Percentiles rank a stretch among this genome's conserved stretches.
Conservation (phyloP, 2,329 filamentous ascomycete genomes). For the Scorias spongiosa region DNA sequence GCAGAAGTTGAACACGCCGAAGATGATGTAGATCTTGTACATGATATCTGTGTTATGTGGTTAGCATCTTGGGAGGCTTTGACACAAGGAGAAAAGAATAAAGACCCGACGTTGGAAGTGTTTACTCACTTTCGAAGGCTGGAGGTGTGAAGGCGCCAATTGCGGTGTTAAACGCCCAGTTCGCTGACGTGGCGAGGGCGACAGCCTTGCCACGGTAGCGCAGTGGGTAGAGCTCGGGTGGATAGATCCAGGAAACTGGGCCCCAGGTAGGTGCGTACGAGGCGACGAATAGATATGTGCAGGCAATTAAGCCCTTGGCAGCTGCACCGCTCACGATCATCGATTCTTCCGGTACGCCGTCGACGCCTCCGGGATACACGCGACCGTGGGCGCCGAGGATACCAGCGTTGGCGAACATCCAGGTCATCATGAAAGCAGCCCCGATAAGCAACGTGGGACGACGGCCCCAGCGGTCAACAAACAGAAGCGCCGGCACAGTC, state of each 20-base stretch:
- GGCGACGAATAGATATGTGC: constrained; percentile 57
- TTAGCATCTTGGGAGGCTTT: constrained; percentile 17
- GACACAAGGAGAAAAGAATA: background rate
- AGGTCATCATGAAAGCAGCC: constrained; percentile 46
- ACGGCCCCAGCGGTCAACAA: constrained; percentile 61
- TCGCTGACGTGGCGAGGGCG: constrained; percentile 43
- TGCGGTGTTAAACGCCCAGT: constrained; percentile 45
- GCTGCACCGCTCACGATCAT: constrained; percentile 24
- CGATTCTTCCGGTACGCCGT: constrained; percentile 25
- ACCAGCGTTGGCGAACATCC: constrained; percentile 47
- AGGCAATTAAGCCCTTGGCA: constrained; percentile 36
- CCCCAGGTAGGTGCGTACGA: constrained; percentile 49
- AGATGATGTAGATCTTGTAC: constrained; percentile 54
- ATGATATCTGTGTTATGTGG: constrained; percentile 1
- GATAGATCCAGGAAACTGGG: constrained; percentile 27
- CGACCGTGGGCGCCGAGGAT: constrained; percentile 47
- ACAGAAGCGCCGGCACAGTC: constrained; percentile 62
- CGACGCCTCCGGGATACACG: constrained; percentile 20
- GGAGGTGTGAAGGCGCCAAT: constrained; percentile 44
- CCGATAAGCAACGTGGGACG: constrained; percentile 52
- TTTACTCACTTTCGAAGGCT: constrained; percentile 27
- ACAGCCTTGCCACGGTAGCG: constrained; percentile 49
- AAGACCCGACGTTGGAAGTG: constrained; percentile 33
- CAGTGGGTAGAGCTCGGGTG: constrained; percentile 45
- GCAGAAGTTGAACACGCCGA: constrained; percentile 53